A percentile compares a stretch with the other conserved stretches of the same genome.
phyloP scores from a whole-genome alignment of 345 rosid species.

The Rhizophora mangle region DNA sequence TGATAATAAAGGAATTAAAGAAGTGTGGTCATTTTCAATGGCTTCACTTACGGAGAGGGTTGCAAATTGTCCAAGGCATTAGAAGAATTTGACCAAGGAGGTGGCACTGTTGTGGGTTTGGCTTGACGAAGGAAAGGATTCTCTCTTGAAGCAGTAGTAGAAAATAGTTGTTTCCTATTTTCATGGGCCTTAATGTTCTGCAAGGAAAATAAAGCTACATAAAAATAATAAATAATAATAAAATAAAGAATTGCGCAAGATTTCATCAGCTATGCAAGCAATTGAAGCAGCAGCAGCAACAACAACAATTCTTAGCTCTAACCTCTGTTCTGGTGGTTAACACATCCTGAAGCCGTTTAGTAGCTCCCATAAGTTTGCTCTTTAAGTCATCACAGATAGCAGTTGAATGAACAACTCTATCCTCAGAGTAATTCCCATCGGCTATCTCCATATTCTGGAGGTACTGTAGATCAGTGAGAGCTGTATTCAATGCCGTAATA shows the following conservation, averaged over 20 bases:
- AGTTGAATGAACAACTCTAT: constrained; percentile 66
- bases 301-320: constrained; percentile 3
- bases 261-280: not conserved
- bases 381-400: constrained; percentile 84
- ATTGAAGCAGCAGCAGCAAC: constrained; percentile 3
- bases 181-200: constrained; percentile 95
- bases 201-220: not conserved
- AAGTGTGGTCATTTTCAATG: not conserved
- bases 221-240: not conserved
- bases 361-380: constrained; percentile 74
- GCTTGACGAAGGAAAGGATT: constrained; percentile 44
- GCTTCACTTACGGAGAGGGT: constrained; percentile 45
- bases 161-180: constrained; percentile 73
- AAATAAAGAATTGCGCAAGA: not conserved
- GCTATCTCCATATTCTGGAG: constrained; percentile 77
- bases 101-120: constrained; percentile 61
- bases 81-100: constrained; percentile 79
- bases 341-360: constrained; percentile 75
- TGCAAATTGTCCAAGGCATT: constrained; percentile 38
- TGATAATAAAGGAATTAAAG: not conserved
- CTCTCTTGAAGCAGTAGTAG: constrained; percentile 59
- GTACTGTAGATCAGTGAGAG: constrained; percentile 73
- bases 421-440: constrained; percentile 71
- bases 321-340: constrained; percentile 89
- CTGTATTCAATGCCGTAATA: constrained; percentile 64